A percentile compares a stretch with the other conserved stretches of the same genome.
Conservation (phyloP, 176 grass and related monocot genomes). For the Phyllostachys edulis region DNA sequence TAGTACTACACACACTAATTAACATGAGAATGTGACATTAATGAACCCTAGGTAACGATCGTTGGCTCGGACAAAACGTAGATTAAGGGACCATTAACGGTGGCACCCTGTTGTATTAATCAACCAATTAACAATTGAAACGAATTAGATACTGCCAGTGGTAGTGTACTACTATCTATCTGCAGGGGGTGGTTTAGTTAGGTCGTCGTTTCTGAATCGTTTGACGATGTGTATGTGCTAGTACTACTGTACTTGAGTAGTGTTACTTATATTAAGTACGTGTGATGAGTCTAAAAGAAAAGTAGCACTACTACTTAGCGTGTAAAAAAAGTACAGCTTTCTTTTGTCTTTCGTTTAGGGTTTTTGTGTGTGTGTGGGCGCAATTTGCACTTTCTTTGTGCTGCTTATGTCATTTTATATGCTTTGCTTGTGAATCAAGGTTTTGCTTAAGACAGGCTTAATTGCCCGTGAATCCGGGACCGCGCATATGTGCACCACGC, state of each 20-base stretch:
- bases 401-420: background rate
- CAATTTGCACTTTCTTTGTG: background rate
- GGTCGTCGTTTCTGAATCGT: background rate
- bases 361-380: background rate
- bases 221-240: background rate
- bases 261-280: background rate
- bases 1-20: background rate
- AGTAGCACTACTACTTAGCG: background rate
- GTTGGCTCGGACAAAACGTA: background rate
- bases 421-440: slow-evolving; percentile 7
- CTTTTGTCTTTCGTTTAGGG: background rate
- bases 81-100: slow-evolving; percentile 16
- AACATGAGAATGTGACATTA: background rate
- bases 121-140: background rate
- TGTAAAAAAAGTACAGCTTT: background rate
- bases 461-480: background rate
- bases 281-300: background rate
- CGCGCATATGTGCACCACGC: background rate
- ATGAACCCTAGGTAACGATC: background rate
- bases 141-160: background rate
- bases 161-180: background rate
- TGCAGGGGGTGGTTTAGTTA: background rate
- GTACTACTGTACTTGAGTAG: background rate
- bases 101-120: background rate
- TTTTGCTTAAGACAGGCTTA: background rate